These are phyloP conservation scores for Rosa rugosa DNA, from an alignment of 306 rosid species.

Conservation along the genomic window DNA sequence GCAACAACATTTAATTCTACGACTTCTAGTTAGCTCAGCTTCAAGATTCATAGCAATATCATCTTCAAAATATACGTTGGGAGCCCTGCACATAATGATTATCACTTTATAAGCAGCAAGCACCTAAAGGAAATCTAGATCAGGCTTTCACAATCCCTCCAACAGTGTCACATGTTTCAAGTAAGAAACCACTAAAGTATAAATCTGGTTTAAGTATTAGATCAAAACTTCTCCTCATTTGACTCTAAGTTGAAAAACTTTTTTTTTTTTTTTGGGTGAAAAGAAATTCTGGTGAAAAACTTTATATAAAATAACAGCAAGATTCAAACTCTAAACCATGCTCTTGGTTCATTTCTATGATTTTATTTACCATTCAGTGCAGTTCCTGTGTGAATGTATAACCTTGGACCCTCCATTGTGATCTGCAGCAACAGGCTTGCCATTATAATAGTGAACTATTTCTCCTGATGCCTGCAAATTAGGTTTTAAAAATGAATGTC, in stretches of 20 bases:
- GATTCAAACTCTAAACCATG: neutral
- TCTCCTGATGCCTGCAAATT: conserved; percentile 71
- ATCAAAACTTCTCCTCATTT: neutral
- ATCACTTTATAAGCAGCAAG: conserved; percentile 17
- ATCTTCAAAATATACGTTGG: conserved; percentile 80
- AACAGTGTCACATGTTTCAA: neutral
- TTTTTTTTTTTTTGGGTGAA: too few relatives aligned
- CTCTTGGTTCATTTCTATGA: neutral
- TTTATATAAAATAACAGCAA: neutral
- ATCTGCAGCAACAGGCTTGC: conserved; percentile 58
- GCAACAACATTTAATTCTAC: conserved; percentile 76
- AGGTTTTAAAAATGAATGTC: conserved; percentile 16
- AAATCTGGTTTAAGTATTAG: neutral
- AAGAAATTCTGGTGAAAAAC: neutral
- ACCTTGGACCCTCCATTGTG: conserved; percentile 53
- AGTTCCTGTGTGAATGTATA: conserved; percentile 78
- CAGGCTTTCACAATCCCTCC: neutral
- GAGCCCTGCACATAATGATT: conserved; percentile 65
- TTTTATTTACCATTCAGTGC: conserved; percentile 79
- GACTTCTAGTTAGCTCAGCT: conserved; percentile 82
- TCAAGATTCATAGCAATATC: conserved; percentile 79
- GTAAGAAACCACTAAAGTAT: neutral
- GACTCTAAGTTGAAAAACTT: neutral
- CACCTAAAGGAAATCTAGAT: neutral
- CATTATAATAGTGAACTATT: conserved; percentile 59